Conservation (phyloP, 352 stramenopile species). For the Phytopythium chamaehyphon region DNA sequence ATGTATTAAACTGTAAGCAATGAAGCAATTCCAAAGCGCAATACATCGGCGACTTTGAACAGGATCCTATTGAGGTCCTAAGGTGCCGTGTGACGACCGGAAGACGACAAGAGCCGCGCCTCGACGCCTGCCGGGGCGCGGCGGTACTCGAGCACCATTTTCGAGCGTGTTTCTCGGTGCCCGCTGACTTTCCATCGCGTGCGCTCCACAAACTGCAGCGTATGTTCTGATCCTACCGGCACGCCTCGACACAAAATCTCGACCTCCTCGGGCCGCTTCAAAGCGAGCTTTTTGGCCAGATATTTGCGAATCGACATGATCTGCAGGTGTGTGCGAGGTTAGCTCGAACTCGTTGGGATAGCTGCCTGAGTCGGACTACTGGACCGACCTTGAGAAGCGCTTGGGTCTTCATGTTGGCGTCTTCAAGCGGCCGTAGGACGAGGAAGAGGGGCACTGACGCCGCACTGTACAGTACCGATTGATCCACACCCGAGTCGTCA, state of each 20-base stretch:
- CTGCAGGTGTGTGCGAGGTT: slow-evolving; percentile 10
- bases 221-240: slow-evolving; percentile 50
- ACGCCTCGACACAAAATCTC: slow-evolving; percentile 49
- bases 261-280: slow-evolving; percentile 38
- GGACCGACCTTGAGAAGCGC: slow-evolving; percentile 32
- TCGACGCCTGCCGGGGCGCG: slow-evolving; percentile 10
- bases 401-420: slow-evolving; percentile 36
- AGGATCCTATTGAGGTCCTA: not conserved
- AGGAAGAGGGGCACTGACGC: slow-evolving; percentile 40
- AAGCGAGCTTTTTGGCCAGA: slow-evolving; percentile 39
- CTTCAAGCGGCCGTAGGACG: slow-evolving; percentile 21
- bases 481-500: not conserved
- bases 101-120: not conserved
- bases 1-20: not conserved
- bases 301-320: slow-evolving; percentile 64
- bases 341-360: too few species aligned
- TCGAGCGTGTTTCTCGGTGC: slow-evolving; percentile 1
- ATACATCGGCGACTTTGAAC: too few species aligned
- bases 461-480: slow-evolving; percentile 10
- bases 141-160: slow-evolving; percentile 59
- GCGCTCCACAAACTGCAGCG: slow-evolving; percentile 61
- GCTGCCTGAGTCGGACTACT: too few species aligned
- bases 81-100: not conserved
- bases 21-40: not conserved
- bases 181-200: slow-evolving; percentile 45